Conservation (phyloP, 164 flowering plant species). For the Annona squamosa region DNA sequence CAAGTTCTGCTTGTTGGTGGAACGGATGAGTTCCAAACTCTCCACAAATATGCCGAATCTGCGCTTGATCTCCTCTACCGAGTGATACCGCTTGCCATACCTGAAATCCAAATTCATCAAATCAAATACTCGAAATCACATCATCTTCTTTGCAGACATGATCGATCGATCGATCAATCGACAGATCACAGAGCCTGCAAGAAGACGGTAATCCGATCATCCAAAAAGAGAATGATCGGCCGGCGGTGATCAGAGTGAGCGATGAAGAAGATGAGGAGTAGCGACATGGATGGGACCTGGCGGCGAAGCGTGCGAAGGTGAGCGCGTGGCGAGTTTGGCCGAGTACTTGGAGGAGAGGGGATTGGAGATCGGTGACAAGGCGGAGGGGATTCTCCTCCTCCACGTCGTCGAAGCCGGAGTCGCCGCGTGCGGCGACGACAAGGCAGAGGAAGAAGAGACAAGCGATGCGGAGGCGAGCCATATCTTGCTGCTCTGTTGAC, state of each 20-base stretch:
- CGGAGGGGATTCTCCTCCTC: constrained; percentile 65
- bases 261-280: background rate
- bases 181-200: background rate
- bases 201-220: background rate
- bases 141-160: no score
- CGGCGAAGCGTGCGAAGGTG: constrained; percentile 81
- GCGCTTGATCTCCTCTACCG: constrained; percentile 51
- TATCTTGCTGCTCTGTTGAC: background rate
- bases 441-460: constrained; percentile 20
- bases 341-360: constrained; percentile 35
- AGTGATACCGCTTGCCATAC: constrained; percentile 71
- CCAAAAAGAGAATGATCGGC: background rate
- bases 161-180: no score
- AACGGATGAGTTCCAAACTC: constrained; percentile 59
- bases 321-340: constrained; percentile 63
- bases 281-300: constrained; percentile 30
- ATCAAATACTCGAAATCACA: no score
- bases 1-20: constrained; percentile 53
- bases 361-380: constrained; percentile 55
- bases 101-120: constrained; percentile 18
- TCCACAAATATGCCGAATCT: constrained; percentile 62
- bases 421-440: constrained; percentile 23
- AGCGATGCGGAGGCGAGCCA: constrained; percentile 12
- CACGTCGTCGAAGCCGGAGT: constrained; percentile 27
- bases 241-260: background rate